Base-by-base conservation (phyloP, 164 flowering plant genomes). In the Vitis cinerea region DNA sequence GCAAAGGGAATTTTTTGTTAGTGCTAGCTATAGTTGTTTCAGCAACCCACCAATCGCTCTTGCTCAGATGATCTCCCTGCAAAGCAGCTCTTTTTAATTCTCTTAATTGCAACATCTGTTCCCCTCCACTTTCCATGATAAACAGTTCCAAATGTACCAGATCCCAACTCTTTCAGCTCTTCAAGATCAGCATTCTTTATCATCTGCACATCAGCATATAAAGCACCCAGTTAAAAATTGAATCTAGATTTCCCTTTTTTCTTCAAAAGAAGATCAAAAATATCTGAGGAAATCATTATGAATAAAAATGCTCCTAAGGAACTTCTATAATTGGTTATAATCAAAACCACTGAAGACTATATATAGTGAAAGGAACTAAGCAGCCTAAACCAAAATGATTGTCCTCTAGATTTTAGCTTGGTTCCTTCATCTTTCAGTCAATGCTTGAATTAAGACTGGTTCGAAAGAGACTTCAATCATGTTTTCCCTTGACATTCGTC, bases 101-200 rank as follows among this genome's bases (percentile, higher is more conserved):
- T 80, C 77, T 88, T 88, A 30, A 88, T 88, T 49, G 92, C 92
- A 78, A 88, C 89, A 82, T 88, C 92, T 50, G 89, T 84, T 47
- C 92, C 92, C 63, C 92, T 86, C 92, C 92, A 88, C 64, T 84
- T 88, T 50, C 89, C 92, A 75, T 84, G 82, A 67, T 83, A 88
- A 10, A 88, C 92, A n/a, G 92, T 86, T 55, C 92, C 92, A 80
- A 72, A 88, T 54, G 92, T 88, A n/a, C 92, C 92, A 11, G 92
- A 86, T 64, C 92, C 92, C 31, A 88, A 65, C 74, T 88, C 92
- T 69, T 77, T 72, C 71, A 84, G 69, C 63, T 88, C 92, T 80
- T 88, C 92, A 66, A 88, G 82, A 74, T 88, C 89, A 55, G 37
- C 67, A 67, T 88, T 72, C 79, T 71, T 86, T 67, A 88, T 84